Evolutionary conservation across 768 basidiomycete species (phyloP), one percentile per base, ranked within the genome.

Genomic region (Phaeotremella fagi): DNA sequence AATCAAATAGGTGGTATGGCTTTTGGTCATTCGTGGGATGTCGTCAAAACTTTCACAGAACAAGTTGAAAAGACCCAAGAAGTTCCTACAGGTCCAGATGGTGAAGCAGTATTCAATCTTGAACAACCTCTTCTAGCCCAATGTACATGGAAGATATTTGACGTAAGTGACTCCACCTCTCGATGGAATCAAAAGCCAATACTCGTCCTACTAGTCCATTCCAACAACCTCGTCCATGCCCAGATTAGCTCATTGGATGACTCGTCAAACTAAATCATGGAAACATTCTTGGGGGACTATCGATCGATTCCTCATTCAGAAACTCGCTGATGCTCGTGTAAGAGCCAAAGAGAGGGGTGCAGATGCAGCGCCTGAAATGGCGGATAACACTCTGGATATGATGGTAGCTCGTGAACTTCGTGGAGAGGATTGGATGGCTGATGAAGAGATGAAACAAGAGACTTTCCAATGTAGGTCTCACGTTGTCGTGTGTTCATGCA

Each of bases 361-460:
- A 1, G 66, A 70, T 7, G 53, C 52, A 0, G 60, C 57, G 2
- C 46, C 28, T 1, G 71, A 72, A 26, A 16, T 59, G 15, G 71
- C 71, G n/a, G 64, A 70, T 38, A 66, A 63, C 24, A 67, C 65
- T 24, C 45, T 72, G 44, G 71, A 72, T 45, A 45, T 70, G 56
- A 63, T 66, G 55, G 50, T 60, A 18, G 59, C 62, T 7, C 50
- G 60, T 36, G 61, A 68, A 45, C 23, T 59, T 27, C 41, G 35
- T 24, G 63, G 59, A 2, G 65, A 60, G 9, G 66, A 66, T 26
- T 58, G 38, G 33, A 52, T 72, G 61, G 43, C 55, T 2, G 66
- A 70, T 26, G 49, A 45, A 3, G 63, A 66, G 49, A 59, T 68
- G 60, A 54, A 54, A 35, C 65, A 70, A 29, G 71, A 72, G 51